These are phyloP conservation scores for Pythium aristosporum DNA, from an alignment of 352 stramenopile genomes.

Conservation along the genomic window DNA sequence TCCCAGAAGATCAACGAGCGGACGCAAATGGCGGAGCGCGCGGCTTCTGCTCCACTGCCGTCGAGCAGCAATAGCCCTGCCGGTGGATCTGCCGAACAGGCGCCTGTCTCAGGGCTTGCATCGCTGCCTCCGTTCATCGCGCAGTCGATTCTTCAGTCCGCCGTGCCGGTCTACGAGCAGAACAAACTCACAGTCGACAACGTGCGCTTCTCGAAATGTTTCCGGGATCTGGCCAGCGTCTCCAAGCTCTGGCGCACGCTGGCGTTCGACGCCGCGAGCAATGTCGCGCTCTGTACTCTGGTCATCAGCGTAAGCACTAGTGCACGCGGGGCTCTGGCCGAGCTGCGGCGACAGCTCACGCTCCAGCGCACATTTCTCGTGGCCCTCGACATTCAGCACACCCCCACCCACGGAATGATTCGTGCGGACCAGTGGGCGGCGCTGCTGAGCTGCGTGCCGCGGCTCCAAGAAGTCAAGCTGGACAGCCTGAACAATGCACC, in stretches of 20 bases:
- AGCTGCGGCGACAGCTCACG: conserved; percentile 8
- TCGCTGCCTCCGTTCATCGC: conserved; percentile 1
- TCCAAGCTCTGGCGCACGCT: neutral
- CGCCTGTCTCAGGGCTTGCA: neutral
- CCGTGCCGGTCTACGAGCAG: neutral
- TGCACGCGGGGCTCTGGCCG: neutral
- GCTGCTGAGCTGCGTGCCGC: neutral
- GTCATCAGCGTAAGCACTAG: neutral
- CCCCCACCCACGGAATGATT: neutral
- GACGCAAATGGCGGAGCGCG: too few relatives aligned
- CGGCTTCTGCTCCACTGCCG: too few relatives aligned
- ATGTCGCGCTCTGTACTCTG: neutral
- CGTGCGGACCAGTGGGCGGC: neutral
- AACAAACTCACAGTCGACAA: neutral
- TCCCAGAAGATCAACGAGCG: too few relatives aligned
- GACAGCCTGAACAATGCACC: neutral
- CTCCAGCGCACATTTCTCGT: neutral
- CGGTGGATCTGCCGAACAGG: too few relatives aligned
- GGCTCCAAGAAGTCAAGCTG: neutral
- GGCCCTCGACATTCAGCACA: neutral
- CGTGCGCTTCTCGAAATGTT: neutral
- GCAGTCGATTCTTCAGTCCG: neutral
- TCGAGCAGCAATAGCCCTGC: too few relatives aligned
- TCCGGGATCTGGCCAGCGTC: neutral
- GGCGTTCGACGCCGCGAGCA: neutral